Percentiles rank a stretch among this genome's conserved stretches.
Conservation (phyloP, 768 basidiomycete species). For the Xerocomellus intermedius region DNA sequence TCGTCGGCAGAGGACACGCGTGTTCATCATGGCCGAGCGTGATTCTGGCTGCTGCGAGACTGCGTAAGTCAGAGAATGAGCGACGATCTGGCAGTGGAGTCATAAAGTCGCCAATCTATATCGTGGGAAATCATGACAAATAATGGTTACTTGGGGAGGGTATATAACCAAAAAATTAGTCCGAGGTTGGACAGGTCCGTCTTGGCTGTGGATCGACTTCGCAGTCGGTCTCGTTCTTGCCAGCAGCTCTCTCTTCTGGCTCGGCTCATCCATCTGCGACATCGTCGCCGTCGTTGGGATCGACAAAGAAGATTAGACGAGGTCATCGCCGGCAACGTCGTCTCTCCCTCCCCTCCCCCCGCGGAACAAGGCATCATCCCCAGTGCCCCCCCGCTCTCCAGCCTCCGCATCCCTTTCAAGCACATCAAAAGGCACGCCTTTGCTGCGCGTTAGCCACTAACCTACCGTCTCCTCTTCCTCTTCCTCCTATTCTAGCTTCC, state of each 20-base stretch:
- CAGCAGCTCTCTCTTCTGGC: conserved; percentile 31
- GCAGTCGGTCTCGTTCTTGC: conserved; percentile 45
- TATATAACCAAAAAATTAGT: conserved; percentile 30
- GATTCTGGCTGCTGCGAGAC: conserved; percentile 1
- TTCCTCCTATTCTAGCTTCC: conserved; percentile 32
- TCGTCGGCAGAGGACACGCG: conserved; percentile 16
- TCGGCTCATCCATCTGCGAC: conserved; percentile 39
- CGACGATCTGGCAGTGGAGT: neutral
- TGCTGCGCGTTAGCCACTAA: conserved; percentile 80
- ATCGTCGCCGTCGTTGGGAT: conserved; percentile 43
- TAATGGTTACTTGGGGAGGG: neutral
- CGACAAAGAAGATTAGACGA: conserved; percentile 31
- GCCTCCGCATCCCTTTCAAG: conserved; percentile 30
- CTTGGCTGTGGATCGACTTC: conserved; percentile 46
- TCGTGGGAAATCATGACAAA: conserved; percentile 31
- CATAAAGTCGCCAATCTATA: neutral
- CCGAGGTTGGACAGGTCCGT: conserved; percentile 23
- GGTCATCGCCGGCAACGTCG: conserved; percentile 29
- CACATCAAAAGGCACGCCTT: conserved; percentile 86
- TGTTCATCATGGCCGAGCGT: neutral
- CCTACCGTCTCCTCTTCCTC: conserved; percentile 26
- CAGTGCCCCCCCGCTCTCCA: conserved; percentile 17
- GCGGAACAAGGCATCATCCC: conserved; percentile 21
- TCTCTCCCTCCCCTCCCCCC: conserved; percentile 14
- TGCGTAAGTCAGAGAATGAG: conserved; percentile 9